Evolutionary conservation across 1,284 basidiomycete genomes (phyloP).

Genomic region (Rhodotorula sp.): DNA sequence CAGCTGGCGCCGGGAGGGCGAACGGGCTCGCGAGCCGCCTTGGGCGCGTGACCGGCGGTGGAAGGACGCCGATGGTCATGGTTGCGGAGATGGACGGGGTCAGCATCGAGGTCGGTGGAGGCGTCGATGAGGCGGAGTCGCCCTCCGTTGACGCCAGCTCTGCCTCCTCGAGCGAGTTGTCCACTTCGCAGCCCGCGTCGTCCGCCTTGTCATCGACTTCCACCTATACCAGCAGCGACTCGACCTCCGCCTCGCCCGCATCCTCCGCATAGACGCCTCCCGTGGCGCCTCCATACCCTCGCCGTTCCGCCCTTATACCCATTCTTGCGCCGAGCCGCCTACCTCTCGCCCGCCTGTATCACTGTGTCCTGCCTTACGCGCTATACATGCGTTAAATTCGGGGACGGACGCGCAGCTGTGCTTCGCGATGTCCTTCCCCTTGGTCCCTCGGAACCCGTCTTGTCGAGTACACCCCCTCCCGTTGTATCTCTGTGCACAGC

Average conservation of each 20-base stretch:
- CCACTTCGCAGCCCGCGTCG: background rate
- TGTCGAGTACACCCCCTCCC: no score
- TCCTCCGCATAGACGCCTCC: background rate
- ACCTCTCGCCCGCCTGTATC: background rate
- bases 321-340: background rate
- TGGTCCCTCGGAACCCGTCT: no score
- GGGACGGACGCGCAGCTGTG: background rate
- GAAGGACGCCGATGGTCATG: constrained; percentile 27
- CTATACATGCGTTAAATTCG: no score
- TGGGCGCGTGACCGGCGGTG: constrained; percentile 16
- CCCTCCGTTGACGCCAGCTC: no score
- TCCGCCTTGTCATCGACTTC: background rate
- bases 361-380: background rate
- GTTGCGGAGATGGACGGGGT: constrained; percentile 34
- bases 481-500: no score
- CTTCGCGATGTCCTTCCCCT: no score
- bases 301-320: background rate
- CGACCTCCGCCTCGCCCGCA: background rate
- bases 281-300: background rate
- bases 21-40: constrained; percentile 5
- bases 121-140: background rate
- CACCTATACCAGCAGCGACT: background rate
- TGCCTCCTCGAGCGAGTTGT: background rate
- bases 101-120: constrained; percentile 21
- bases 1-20: background rate